A percentile compares a stretch with the other conserved stretches of the same genome.
Evolutionary conservation across 2,329 filamentous ascomycete genomes (phyloP).

Genomic region (Eurotiales sp.): DNA sequence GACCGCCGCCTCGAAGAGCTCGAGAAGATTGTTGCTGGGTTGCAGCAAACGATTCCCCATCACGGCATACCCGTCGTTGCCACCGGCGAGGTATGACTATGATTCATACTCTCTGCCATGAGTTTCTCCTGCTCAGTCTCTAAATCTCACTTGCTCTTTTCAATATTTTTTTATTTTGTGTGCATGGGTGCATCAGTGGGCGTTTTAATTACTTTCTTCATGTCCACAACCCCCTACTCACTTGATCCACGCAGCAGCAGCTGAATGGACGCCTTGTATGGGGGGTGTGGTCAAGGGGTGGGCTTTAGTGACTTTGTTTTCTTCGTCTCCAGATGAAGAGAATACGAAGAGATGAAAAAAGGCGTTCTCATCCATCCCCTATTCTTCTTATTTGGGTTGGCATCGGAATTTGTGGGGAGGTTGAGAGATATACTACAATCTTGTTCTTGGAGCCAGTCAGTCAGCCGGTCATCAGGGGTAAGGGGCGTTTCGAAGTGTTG

Average conservation of each 20-base stretch:
- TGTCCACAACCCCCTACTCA: neutral
- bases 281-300: neutral
- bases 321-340: neutral
- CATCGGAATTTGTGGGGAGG: neutral
- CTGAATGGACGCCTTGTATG: too few species aligned
- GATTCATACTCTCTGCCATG: neutral
- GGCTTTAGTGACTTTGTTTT: neutral
- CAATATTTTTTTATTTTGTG: neutral
- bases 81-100: slow-evolving; percentile 6
- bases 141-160: neutral
- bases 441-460: neutral
- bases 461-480: neutral
- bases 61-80: slow-evolving; percentile 12
- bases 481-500: slow-evolving; percentile 10
- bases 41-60: slow-evolving; percentile 36
- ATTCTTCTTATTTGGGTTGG: neutral
- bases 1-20: slow-evolving; percentile 41
- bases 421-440: neutral
- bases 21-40: slow-evolving; percentile 34
- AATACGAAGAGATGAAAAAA: too few species aligned
- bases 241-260: too few species aligned
- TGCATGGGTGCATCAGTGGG: slow-evolving; percentile 7
- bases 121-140: neutral
- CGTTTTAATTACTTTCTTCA: slow-evolving; percentile 9
- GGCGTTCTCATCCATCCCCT: neutral